Conservation (phyloP, 257 asterid genomes). For the Petrea volubilis region DNA sequence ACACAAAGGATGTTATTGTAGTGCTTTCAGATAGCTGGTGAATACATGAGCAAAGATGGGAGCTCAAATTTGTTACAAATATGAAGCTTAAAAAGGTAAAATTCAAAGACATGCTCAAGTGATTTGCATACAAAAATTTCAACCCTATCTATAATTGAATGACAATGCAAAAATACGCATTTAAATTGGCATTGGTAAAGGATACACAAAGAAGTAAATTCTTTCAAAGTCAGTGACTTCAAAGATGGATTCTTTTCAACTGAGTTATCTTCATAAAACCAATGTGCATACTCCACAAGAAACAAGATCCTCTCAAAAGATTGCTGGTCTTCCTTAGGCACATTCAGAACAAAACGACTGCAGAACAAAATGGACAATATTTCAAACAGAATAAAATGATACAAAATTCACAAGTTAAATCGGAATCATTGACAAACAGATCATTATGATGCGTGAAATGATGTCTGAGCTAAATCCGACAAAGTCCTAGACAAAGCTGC, state of each 20-base stretch:
- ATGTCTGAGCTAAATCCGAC: not conserved
- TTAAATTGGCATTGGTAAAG: constrained; percentile 31
- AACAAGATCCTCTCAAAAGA: constrained; percentile 97
- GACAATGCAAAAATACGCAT: constrained; percentile 5
- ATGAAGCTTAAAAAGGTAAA: not conserved
- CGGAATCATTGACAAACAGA: not conserved
- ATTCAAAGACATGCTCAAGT: not conserved
- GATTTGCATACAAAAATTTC: not conserved
- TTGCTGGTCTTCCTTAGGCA: constrained; percentile 97
- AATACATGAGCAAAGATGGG: not conserved
- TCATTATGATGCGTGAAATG: not conserved
- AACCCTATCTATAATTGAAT: not conserved
- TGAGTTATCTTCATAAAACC: constrained; percentile 96
- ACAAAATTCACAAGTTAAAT: not conserved
- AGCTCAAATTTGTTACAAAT: not conserved
- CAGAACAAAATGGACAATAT: constrained; percentile 23
- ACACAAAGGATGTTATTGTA: too few species aligned
- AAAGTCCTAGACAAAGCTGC: not conserved
- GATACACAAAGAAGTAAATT: constrained; percentile 92
- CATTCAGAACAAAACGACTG: constrained; percentile 97
- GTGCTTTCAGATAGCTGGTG: constrained; percentile 9
- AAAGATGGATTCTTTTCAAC: constrained; percentile 93
- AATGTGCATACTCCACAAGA: constrained; percentile 97
- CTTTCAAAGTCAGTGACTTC: constrained; percentile 90
- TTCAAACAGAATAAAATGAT: not conserved